These are phyloP conservation scores for Rhodotorula sp. DNA, from an alignment of 1,284 basidiomycete genomes.

Conservation along the genomic window DNA sequence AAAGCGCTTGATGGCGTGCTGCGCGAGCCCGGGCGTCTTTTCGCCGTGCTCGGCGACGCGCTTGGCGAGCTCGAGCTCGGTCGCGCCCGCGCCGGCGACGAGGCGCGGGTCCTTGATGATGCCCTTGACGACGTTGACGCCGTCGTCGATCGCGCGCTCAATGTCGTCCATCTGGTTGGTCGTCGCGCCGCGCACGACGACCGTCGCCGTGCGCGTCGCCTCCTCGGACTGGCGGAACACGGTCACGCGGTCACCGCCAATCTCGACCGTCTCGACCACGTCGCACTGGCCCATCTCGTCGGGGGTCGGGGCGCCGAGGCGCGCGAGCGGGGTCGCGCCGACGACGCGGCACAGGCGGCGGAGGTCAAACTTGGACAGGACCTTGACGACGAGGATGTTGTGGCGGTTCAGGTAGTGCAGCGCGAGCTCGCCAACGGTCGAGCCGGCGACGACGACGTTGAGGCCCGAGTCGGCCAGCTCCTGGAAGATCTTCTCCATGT, in stretches of 20 bases:
- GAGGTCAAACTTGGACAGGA: slow-evolving; percentile 97
- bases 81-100: slow-evolving; percentile 91
- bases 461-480: slow-evolving; percentile 96
- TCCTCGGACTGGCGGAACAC: slow-evolving; percentile 81
- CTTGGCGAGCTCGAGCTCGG: slow-evolving; percentile 86
- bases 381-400: slow-evolving; percentile 92
- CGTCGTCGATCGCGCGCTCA: slow-evolving; percentile 93
- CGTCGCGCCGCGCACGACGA: slow-evolving; percentile 96
- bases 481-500: slow-evolving; percentile 94
- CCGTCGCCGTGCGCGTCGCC: slow-evolving; percentile 74
- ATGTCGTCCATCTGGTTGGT: slow-evolving; percentile 93
- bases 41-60: slow-evolving; percentile 83
- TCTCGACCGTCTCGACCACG: slow-evolving; percentile 91
- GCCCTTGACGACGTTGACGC: slow-evolving; percentile 94
- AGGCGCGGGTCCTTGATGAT: slow-evolving; percentile 86
- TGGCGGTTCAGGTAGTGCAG: slow-evolving; percentile 95
- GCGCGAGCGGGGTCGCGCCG: slow-evolving; percentile 92
- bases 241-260: slow-evolving; percentile 96
- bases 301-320: slow-evolving; percentile 90
- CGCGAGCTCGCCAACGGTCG: slow-evolving; percentile 90
- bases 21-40: slow-evolving; percentile 84
- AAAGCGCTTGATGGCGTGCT: slow-evolving; percentile 92
- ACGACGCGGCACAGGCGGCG: slow-evolving; percentile 91
- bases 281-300: slow-evolving; percentile 96
- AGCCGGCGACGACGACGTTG: slow-evolving; percentile 89